A percentile compares a stretch with the other conserved stretches of the same genome.
Conservation (phyloP, 345 rosid genomes). For the Acer yangbiense region DNA sequence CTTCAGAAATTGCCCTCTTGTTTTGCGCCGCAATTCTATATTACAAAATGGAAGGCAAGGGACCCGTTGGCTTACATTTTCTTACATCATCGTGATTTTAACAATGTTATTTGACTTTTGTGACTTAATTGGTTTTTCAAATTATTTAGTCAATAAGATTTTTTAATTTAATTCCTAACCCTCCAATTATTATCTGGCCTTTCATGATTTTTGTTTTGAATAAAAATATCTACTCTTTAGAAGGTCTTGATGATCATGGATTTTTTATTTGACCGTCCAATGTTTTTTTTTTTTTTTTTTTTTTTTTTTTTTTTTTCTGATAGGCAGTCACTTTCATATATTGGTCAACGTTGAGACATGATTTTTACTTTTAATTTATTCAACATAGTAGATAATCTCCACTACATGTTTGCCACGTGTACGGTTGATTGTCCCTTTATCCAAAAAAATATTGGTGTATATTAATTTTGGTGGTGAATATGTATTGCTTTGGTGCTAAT, state of each 20-base stretch:
- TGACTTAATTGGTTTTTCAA: neutral
- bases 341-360: constrained; percentile 31
- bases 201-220: neutral
- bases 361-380: neutral
- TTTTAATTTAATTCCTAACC: constrained; percentile 7
- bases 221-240: neutral
- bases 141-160: neutral
- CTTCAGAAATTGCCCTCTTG: constrained; percentile 15
- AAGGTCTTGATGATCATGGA: neutral
- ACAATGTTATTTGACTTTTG: constrained; percentile 26
- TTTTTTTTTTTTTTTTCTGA: neutral
- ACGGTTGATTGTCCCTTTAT: constrained; percentile 9
- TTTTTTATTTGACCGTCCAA: constrained; percentile 9
- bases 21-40: constrained; percentile 46
- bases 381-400: constrained; percentile 1
- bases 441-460: neutral
- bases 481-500: constrained; percentile 30
- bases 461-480: neutral
- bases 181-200: neutral
- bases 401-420: constrained; percentile 7
- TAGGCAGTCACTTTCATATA: constrained; percentile 21
- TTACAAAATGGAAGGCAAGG: constrained; percentile 12
- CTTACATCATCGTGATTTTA: constrained; percentile 31
- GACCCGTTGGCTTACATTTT: constrained; percentile 20
- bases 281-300: neutral